phyloP scores from a whole-genome alignment of 192 early-diverging fungal genomes.

The Backusella westeae region DNA sequence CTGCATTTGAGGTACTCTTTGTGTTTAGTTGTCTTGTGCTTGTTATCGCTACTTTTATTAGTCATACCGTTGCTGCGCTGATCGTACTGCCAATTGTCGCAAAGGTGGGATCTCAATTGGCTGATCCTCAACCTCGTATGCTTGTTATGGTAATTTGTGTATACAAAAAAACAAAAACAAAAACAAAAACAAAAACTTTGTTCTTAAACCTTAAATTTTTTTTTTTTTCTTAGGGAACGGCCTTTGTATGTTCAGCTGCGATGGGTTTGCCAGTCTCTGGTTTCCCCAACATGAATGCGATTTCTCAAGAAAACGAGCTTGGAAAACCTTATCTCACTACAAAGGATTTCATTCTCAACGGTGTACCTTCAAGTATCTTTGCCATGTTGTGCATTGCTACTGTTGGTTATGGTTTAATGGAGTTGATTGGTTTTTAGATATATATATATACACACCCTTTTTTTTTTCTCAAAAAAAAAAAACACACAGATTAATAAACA shows the following conservation, averaged over 20 bases:
- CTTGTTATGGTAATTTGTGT: slow-evolving; percentile 65
- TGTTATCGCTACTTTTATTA: slow-evolving; percentile 89
- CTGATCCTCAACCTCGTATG: slow-evolving; percentile 74
- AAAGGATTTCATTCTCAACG: slow-evolving; percentile 81
- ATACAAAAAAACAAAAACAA: not conserved
- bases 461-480: not conserved
- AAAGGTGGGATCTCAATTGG: slow-evolving; percentile 77
- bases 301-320: slow-evolving; percentile 85
- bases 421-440: slow-evolving; percentile 43
- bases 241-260: slow-evolving; percentile 84
- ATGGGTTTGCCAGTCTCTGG: slow-evolving; percentile 93
- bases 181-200: no score
- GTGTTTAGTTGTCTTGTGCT: slow-evolving; percentile 79
- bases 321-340: slow-evolving; percentile 83
- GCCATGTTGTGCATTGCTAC: slow-evolving; percentile 71
- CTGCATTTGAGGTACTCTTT: slow-evolving; percentile 69
- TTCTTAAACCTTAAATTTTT: not conserved
- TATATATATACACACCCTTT: not conserved
- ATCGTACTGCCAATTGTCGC: slow-evolving; percentile 96
- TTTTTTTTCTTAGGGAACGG: slow-evolving; percentile 46
- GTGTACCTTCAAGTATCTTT: slow-evolving; percentile 71
- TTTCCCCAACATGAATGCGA: slow-evolving; percentile 98
- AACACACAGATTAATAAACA: not conserved
- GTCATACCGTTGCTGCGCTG: slow-evolving; percentile 92
- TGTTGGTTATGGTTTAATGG: slow-evolving; percentile 77